phyloP scores from a whole-genome alignment of 768 basidiomycete species.

The Dentipellis fragilis region DNA sequence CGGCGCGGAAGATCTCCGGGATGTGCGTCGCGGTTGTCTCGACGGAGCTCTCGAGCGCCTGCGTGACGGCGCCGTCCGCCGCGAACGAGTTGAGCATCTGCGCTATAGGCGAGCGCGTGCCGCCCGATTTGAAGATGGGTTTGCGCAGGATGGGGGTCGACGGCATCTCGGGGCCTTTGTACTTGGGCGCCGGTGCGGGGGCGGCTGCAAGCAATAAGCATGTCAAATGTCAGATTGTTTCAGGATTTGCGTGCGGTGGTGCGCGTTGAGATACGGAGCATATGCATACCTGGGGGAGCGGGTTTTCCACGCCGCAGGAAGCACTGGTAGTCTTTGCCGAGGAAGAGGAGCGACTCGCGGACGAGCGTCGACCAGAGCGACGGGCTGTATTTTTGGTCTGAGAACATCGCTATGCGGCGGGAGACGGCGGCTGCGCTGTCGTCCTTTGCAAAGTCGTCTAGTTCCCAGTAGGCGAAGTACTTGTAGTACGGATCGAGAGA shows the following conservation, averaged over 20 bases:
- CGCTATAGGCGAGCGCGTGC: constrained; percentile 37
- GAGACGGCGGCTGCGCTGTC: constrained; percentile 28
- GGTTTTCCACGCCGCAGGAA: constrained; percentile 50
- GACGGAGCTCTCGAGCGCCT: constrained; percentile 37
- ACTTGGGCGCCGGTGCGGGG: constrained; percentile 20
- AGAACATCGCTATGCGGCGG: constrained; percentile 48
- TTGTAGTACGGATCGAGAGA: constrained; percentile 42
- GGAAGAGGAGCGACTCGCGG: constrained; percentile 46
- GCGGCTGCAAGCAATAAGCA: constrained; percentile 16
- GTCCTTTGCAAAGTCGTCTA: constrained; percentile 40
- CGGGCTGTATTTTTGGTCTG: constrained; percentile 57
- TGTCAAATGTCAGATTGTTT: no score
- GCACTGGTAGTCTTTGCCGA: constrained; percentile 63
- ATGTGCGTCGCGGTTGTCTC: constrained; percentile 37
- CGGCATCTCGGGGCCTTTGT: constrained; percentile 29
- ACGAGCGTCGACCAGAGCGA: constrained; percentile 53
- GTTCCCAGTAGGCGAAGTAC: constrained; percentile 59
- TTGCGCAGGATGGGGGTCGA: constrained; percentile 27
- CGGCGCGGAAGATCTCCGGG: constrained; percentile 37
- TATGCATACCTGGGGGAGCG: constrained; percentile 13
- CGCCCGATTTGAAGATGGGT: constrained; percentile 33
- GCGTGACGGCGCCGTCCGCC: constrained; percentile 35
- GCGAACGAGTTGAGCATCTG: constrained; percentile 47
- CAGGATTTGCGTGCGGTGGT: no score
- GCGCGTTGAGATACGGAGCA: no score